These are phyloP conservation scores for Solanum chacoense DNA, from an alignment of 305 asterid species.

Conservation along the genomic window DNA sequence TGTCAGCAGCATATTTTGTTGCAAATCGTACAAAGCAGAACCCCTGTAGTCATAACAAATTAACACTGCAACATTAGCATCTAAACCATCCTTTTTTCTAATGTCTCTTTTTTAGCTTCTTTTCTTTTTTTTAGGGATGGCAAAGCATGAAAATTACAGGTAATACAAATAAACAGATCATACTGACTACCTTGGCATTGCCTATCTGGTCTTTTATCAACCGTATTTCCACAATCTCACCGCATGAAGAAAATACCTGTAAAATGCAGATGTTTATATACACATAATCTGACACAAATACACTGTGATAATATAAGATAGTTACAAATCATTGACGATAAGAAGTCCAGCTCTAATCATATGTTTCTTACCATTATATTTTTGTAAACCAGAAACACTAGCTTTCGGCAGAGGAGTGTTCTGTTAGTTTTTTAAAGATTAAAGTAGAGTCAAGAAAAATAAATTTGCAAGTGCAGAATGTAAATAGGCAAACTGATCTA, in stretches of 20 bases:
- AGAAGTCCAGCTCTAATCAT: neutral
- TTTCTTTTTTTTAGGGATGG: neutral
- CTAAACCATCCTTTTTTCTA: conserved; percentile 2
- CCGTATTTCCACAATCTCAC: conserved; percentile 64
- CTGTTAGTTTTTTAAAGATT: neutral
- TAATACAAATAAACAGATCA: conserved; percentile 1
- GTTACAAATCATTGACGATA: neutral
- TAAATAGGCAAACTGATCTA: neutral
- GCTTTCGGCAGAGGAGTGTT: neutral
- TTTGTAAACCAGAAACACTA: neutral
- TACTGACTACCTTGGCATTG: conserved; percentile 43
- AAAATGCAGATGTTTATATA: conserved; percentile 6
- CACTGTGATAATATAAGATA: neutral
- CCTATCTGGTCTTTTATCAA: conserved; percentile 57
- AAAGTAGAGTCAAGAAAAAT: neutral
- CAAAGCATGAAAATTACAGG: conserved; percentile 3
- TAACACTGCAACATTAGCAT: conserved; percentile 7
- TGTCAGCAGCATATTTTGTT: conserved; percentile 71
- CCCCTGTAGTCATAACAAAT: conserved; percentile 40
- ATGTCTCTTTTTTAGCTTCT: neutral
- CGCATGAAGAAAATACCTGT: conserved; percentile 69
- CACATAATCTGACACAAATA: neutral
- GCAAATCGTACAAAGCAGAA: conserved; percentile 81
- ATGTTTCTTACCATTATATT: neutral
- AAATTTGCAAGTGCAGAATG: neutral